A percentile compares a stretch with the other conserved stretches of the same genome.
Evolutionary conservation across 192 early-diverging fungal species (phyloP).

Genomic region (Phycomyces blakesleeanus): DNA sequence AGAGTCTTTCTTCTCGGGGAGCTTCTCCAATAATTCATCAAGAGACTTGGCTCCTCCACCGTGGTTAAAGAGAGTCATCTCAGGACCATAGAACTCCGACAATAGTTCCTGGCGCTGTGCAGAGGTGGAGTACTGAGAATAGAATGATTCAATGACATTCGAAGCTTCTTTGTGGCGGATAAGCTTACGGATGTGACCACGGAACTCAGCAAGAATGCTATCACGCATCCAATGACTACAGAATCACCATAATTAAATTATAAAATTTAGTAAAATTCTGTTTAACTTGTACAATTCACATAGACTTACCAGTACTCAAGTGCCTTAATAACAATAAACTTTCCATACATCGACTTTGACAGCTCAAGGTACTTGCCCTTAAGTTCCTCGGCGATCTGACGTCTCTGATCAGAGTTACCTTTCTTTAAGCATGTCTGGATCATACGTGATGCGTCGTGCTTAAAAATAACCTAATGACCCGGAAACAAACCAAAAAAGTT

Average conservation of each 20-base stretch:
- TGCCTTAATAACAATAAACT: slow-evolving; percentile 84
- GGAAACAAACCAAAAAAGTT: too few relatives aligned
- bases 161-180: slow-evolving; percentile 90
- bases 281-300: too few relatives aligned
- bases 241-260: not conserved
- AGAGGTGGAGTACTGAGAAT: slow-evolving; percentile 74
- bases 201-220: slow-evolving; percentile 73
- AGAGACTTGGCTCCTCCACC: slow-evolving; percentile 47
- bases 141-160: slow-evolving; percentile 79
- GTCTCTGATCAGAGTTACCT: slow-evolving; percentile 73
- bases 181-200: slow-evolving; percentile 76
- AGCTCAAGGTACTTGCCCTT: slow-evolving; percentile 71
- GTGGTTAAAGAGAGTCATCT: slow-evolving; percentile 79
- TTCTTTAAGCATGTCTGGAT: slow-evolving; percentile 91
- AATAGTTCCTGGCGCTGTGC: slow-evolving; percentile 68
- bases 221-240: slow-evolving; percentile 59
- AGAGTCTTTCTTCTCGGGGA: slow-evolving; percentile 66
- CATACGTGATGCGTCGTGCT: slow-evolving; percentile 92
- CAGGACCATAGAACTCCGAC: slow-evolving; percentile 92
- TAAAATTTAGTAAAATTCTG: too few relatives aligned
- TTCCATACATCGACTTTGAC: slow-evolving; percentile 77
- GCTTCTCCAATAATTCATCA: slow-evolving; percentile 52
- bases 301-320: slow-evolving; percentile 70
- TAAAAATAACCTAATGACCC: slow-evolving; percentile 69
- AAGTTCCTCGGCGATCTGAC: slow-evolving; percentile 77